Base-by-base conservation (phyloP, 345 rosid genomes). In the Gynandropsis gynandra region DNA sequence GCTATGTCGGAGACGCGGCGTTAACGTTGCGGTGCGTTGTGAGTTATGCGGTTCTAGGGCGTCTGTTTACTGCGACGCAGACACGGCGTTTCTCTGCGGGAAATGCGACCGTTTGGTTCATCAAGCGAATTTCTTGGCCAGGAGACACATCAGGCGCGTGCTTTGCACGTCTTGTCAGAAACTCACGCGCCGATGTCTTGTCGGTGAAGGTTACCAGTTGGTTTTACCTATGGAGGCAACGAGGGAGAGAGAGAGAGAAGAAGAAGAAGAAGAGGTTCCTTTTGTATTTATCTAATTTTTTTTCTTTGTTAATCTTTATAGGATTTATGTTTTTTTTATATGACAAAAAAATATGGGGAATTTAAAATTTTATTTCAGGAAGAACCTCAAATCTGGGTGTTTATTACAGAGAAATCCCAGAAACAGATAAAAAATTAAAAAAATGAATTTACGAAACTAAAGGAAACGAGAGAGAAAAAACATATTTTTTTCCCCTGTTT, bases 71-170 rank as follows among this genome's bases (percentile, higher is more conserved):
- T 88, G 97, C 62, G 85, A 74, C 54, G 97, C 97, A 1, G 97
- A 88, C 56, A 70, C 81, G 44, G 95, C 97, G 0, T 82, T 54
- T 51, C 76, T 85, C 0, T 88, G 97, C 62, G 24, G 66, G 35
- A 65, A 68, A 52, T 88, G 97, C 18, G 97, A 88, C 43, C 75
- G 60, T 64, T 58, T 71, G 74, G 97, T 88, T 15, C 97, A 88
- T 19, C 74, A 69, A 44, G 97, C 95, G 8, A 88, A 88, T 61
- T 82, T 88, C 75, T 62, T 88, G 36, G 92, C 97, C 7, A 72
- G 44, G 59, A 79, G 97, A 63, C 97, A 88, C 36, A 63, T 82
- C 16, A 48, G 97, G 54, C 77, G 92, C 62, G 62, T 88, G 54
- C 70, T 88, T 3, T 88, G 97, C 53, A 62, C 59, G 17, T 17